phyloP scores from a whole-genome alignment of 257 asterid species.

The Petrea volubilis region DNA sequence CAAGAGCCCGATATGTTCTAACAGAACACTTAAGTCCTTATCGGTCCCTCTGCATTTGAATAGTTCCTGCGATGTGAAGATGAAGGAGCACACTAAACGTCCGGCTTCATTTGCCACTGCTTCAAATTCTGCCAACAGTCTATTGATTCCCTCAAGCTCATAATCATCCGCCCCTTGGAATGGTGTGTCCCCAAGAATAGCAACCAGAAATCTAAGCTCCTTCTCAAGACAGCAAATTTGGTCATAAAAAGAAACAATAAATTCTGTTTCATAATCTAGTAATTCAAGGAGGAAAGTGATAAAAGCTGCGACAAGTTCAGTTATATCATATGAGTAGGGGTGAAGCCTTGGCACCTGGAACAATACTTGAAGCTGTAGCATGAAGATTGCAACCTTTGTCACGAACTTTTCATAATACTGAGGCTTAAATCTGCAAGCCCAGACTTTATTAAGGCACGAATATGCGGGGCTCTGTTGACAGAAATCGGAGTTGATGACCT shows the following conservation, averaged over 20 bases:
- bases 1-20: neutral
- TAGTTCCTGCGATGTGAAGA: neutral
- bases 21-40: neutral
- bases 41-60: neutral
- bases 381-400: neutral
- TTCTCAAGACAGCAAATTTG: no score
- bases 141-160: neutral
- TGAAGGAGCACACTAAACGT: neutral
- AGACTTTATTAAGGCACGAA: neutral
- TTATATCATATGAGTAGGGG: neutral
- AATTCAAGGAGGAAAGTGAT: no score
- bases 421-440: neutral
- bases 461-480: neutral
- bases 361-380: neutral
- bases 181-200: no score
- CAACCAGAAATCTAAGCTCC: no score
- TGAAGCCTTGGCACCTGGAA: slow-evolving; percentile 1
- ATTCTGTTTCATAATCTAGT: no score
- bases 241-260: no score
- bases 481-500: no score
- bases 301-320: neutral
- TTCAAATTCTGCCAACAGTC: neutral
- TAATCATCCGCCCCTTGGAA: neutral
- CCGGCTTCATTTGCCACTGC: neutral
- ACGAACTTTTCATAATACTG: neutral